Conservation (phyloP, 2,329 filamentous ascomycete species). For the Fusarium xyrophilum region DNA sequence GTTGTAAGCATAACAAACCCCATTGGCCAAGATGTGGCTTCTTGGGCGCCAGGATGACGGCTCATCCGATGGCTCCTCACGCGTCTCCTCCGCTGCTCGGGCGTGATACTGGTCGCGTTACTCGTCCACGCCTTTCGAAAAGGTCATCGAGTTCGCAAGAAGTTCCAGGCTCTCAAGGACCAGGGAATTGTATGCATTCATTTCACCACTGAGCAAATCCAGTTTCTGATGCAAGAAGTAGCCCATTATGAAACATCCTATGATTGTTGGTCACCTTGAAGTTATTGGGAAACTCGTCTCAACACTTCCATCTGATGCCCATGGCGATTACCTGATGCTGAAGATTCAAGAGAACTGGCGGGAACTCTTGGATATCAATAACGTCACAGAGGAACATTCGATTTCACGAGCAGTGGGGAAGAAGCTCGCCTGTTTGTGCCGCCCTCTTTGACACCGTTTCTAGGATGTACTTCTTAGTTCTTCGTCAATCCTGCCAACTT, state of each 20-base stretch:
- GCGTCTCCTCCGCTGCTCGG: background rate
- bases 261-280: constrained; percentile 29
- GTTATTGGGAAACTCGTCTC: constrained; percentile 14
- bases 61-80: background rate
- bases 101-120: background rate
- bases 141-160: constrained; percentile 12
- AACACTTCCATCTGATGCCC: constrained; percentile 23
- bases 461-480: constrained; percentile 17
- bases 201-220: fast-evolving
- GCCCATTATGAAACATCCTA: constrained; percentile 34
- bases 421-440: constrained; percentile 2
- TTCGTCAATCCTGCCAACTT: constrained; percentile 18
- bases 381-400: constrained; percentile 8
- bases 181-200: constrained; percentile 5
- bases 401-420: constrained; percentile 21
- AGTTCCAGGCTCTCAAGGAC: background rate
- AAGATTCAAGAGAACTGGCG: constrained; percentile 28
- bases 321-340: constrained; percentile 23
- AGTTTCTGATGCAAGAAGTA: background rate
- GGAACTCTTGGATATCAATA: constrained; percentile 15
- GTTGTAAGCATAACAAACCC: background rate
- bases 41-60: background rate
- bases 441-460: constrained; percentile 22
- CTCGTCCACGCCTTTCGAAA: constrained; percentile 6
- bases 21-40: background rate